Percentiles rank a stretch among this genome's conserved stretches.
Conservation (phyloP, 2,329 filamentous ascomycete genomes). For the Neofusicoccum ribis region DNA sequence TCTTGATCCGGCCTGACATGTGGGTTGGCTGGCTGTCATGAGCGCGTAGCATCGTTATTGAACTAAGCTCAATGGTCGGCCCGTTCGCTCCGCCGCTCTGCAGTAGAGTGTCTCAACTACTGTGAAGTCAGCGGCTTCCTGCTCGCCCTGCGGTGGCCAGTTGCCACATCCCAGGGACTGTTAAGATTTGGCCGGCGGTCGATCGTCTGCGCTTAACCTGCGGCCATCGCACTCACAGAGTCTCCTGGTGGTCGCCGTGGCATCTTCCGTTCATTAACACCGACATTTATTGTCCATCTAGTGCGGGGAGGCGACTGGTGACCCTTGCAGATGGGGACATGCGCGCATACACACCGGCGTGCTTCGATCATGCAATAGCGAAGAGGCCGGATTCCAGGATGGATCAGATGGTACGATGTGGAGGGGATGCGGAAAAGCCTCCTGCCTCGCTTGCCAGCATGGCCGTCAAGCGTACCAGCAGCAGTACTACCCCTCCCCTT, state of each 20-base stretch:
- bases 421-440: not conserved
- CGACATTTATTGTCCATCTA: not conserved
- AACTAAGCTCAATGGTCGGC: slow-evolving; percentile 3
- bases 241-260: not conserved
- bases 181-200: not conserved
- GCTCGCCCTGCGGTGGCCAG: not conserved
- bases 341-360: not conserved
- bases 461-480: not conserved
- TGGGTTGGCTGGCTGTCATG: not conserved
- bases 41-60: not conserved
- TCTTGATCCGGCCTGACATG: not conserved
- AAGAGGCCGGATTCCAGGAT: not conserved
- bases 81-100: slow-evolving; percentile 1
- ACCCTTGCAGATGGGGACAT: not conserved
- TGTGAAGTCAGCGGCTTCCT: not conserved
- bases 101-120: slow-evolving; percentile 8
- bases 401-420: not conserved
- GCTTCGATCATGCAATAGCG: not conserved
- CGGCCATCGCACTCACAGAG: not conserved
- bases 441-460: not conserved
- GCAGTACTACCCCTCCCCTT: not conserved
- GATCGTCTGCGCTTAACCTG: not conserved
- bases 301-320: not conserved
- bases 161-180: not conserved
- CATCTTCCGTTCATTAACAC: not conserved